Conservation (phyloP, 805 yeast genomes). For the Candida palmyrensis region DNA sequence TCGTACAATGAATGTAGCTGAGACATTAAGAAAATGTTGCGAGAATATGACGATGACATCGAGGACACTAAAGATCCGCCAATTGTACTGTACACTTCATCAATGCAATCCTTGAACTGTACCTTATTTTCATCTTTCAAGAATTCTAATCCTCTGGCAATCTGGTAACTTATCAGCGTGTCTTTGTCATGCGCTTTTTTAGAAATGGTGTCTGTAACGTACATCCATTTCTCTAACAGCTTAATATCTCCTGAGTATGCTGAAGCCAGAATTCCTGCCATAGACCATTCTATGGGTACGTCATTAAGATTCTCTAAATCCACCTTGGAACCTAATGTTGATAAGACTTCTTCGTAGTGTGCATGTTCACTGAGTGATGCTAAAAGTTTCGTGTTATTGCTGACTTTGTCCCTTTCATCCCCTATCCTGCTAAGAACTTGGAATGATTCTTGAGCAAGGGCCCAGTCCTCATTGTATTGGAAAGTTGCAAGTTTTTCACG, state of each 20-base stretch:
- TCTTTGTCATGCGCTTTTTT: conserved; percentile 40
- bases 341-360: conserved; percentile 59
- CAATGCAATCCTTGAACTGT: conserved; percentile 35
- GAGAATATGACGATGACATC: conserved; percentile 30
- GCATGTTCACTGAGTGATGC: conserved; percentile 75
- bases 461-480: conserved; percentile 83
- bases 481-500: conserved; percentile 76
- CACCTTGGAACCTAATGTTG: conserved; percentile 39
- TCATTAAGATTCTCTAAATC: conserved; percentile 14
- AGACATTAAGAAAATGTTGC: conserved; percentile 31
- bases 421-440: conserved; percentile 50
- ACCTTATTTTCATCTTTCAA: conserved; percentile 28
- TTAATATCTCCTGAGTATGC: conserved; percentile 55
- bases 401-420: conserved; percentile 21
- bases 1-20: conserved; percentile 35
- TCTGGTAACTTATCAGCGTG: conserved; percentile 52
- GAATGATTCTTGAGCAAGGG: conserved; percentile 80
- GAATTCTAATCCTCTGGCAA: conserved; percentile 59
- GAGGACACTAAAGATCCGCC: conserved; percentile 51
- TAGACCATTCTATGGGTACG: conserved; percentile 52
- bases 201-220: conserved; percentile 41
- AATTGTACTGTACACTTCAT: conserved; percentile 50
- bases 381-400: conserved; percentile 49
- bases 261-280: conserved; percentile 72
- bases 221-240: conserved; percentile 55